These are phyloP conservation scores for Trichoderma sp. DNA, from an alignment of 2,329 filamentous ascomycete species.

Conservation along the genomic window DNA sequence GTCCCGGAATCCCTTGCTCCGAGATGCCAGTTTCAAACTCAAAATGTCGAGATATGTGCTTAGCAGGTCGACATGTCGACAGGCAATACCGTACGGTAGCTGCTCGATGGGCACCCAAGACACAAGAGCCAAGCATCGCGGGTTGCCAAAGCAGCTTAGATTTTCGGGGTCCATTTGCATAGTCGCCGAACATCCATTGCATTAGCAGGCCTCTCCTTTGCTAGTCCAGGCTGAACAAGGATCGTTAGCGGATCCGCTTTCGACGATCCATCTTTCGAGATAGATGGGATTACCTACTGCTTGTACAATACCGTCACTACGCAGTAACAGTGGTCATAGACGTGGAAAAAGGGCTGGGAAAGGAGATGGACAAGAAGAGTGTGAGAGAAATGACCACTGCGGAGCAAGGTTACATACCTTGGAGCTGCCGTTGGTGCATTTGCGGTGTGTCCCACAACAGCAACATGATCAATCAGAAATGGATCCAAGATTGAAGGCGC, in stretches of 20 bases:
- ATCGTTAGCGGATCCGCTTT: slow-evolving; percentile 9
- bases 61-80: too few relatives aligned
- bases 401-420: not conserved
- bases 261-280: slow-evolving; percentile 16
- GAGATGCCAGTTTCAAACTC: not conserved
- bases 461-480: not conserved
- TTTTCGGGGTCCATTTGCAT: slow-evolving; percentile 23
- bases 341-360: not conserved
- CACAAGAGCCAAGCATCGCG: not conserved
- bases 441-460: not conserved
- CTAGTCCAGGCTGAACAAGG: not conserved
- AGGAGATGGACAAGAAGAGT: not conserved
- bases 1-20: not conserved
- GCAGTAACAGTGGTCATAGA: not conserved
- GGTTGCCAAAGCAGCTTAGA: not conserved
- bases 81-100: not conserved
- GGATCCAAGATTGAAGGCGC: not conserved
- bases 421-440: not conserved
- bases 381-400: not conserved
- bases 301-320: too few relatives aligned
- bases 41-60: not conserved
- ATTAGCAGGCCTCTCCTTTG: not conserved
- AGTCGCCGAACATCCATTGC: slow-evolving; percentile 11
- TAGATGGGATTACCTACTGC: not conserved
- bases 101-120: not conserved